Evolutionary conservation across 2,329 filamentous ascomycete species (phyloP).

Genomic region (Aureobasidium musti): DNA sequence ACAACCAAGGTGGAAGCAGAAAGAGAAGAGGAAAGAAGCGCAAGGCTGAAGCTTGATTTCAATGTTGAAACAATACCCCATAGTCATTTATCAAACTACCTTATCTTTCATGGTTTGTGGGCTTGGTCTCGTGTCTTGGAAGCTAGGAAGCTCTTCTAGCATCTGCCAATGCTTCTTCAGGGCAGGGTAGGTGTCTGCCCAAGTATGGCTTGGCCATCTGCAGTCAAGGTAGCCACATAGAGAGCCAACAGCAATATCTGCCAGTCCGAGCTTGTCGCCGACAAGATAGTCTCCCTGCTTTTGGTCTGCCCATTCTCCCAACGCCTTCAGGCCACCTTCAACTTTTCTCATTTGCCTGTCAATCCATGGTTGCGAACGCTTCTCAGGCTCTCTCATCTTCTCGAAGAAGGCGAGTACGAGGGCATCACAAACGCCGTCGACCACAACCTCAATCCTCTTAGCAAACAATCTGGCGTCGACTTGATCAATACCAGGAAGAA

Average conservation of each 20-base stretch:
- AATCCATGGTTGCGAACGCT: constrained; percentile 40
- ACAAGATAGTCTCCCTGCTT: constrained; percentile 38
- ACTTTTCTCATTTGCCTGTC: constrained; percentile 43
- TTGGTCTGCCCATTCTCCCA: constrained; percentile 39
- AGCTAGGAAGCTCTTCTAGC: constrained; percentile 49
- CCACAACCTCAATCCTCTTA: constrained; percentile 42
- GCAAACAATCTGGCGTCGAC: constrained; percentile 39
- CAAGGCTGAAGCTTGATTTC: constrained; percentile 36
- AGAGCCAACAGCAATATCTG: constrained; percentile 42
- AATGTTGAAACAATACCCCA: not conserved
- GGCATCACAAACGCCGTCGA: constrained; percentile 45
- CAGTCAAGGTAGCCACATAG: constrained; percentile 43
- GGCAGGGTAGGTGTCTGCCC: constrained; percentile 41
- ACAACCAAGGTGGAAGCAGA: constrained; percentile 43
- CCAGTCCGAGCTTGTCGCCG: constrained; percentile 40
- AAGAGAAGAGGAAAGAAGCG: constrained; percentile 44
- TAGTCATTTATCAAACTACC: constrained; percentile 38
- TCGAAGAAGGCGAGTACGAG: constrained; percentile 45
- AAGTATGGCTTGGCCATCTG: constrained; percentile 40
- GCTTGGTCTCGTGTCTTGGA: constrained; percentile 40
- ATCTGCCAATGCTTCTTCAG: constrained; percentile 51
- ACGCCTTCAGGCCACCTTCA: constrained; percentile 41
- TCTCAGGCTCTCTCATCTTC: constrained; percentile 37
- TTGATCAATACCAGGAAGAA: constrained; percentile 35
- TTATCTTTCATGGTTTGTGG: constrained; percentile 43